Evolutionary conservation across 352 stramenopile genomes (phyloP).

Genomic region (Globisporangium cylindrosporum): DNA sequence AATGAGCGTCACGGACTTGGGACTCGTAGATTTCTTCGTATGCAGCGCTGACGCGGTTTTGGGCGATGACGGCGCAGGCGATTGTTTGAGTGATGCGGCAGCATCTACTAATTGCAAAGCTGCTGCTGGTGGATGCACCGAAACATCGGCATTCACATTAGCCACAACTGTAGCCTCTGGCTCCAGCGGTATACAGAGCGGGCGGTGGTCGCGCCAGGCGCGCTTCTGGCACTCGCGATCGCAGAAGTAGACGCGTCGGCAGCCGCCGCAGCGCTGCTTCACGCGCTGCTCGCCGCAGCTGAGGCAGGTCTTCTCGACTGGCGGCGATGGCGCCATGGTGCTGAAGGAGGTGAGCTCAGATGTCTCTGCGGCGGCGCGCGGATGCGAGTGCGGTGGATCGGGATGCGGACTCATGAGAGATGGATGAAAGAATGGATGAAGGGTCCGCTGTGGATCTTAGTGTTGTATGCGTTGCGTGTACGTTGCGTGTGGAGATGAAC

Average conservation of each 20-base stretch:
- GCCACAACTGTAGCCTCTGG: constrained; percentile 7
- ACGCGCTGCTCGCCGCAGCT: constrained; percentile 39
- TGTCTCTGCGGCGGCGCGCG: not conserved
- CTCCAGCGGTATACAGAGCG: constrained; percentile 26
- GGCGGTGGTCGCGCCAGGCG: constrained; percentile 57
- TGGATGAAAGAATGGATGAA: not conserved
- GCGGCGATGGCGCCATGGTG: not conserved
- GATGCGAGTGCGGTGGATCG: not conserved
- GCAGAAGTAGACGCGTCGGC: constrained; percentile 72
- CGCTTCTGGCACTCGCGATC: constrained; percentile 69
- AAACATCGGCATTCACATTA: not conserved
- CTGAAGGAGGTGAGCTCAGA: not conserved
- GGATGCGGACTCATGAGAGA: not conserved
- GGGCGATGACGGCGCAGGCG: not conserved
- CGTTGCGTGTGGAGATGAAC: not conserved
- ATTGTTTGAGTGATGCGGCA: not conserved
- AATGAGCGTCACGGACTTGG: constrained; percentile 44
- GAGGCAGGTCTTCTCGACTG: constrained; percentile 27
- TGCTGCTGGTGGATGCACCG: constrained; percentile 1
- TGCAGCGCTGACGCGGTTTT: constrained; percentile 8
- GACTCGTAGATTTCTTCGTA: constrained; percentile 11
- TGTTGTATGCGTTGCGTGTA: no score
- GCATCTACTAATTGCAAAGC: not conserved
- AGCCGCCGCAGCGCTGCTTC: constrained; percentile 76
- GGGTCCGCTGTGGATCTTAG: not conserved